Base-by-base conservation (phyloP, 441 rosid genomes). In the Pelargonium cotyledonis region DNA sequence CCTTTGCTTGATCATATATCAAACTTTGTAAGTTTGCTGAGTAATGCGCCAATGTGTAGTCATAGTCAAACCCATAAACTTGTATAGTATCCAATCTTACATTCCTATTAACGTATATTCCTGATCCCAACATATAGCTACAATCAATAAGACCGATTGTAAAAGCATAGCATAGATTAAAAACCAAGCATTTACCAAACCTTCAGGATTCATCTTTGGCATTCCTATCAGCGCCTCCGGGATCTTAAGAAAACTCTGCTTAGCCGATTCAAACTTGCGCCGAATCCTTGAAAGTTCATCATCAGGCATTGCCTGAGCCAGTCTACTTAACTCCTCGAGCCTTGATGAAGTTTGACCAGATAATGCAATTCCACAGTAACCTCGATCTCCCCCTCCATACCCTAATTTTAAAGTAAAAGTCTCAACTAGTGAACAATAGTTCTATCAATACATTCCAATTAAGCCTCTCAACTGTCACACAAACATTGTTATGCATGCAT, bases 61-160 rank as follows among this genome's bases (percentile, higher is more conserved):
- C 99, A 68, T 95, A 95, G 75, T 95, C 96, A 31, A 95, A 95
- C 70, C 96, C 97, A 74, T 95, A 95, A 16, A 95, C 94, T 78
- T 90, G 96, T 47, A 95, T 71, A 47, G 79, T 81, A 72, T 95
- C 96, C 85, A 95, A 73, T 74, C 92, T 86, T 75, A 95, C 76
- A 78, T 92, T 90, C 90, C 82, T 91, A 80, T 89, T 90, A 57
- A 91, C 97, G 79, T 88, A 90, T 53, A 94, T 88, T 66, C 96
- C 99, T 94, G 75, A 43, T 67, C 51, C 55, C 9, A 64, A 67
- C 64, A 5, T 70, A 65, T 57, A 63, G 44, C 16, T 68, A 51
- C 23, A 67, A 66, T 63, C 43, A 78, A 63, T 26, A 46, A 49
- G n/a, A 41, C n/a, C 57, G 49, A 29, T 64, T 43, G 68, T 31